Base-by-base conservation (phyloP, 1,284 basidiomycete species). In the Dichomitus squalens region DNA sequence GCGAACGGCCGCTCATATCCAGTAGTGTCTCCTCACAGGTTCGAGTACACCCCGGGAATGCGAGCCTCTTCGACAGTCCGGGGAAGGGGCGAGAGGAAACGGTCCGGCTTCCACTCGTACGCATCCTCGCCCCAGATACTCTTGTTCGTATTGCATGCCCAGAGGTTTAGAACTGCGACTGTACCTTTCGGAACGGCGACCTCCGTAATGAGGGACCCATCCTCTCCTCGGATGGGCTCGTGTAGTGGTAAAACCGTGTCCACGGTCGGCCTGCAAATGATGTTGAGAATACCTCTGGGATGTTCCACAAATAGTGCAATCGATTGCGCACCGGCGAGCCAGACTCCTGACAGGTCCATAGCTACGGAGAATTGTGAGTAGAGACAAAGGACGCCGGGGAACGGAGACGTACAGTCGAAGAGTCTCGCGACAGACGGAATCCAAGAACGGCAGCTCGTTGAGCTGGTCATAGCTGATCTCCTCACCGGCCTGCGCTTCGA, bases 81-180 rank as follows among this genome's bases (percentile, higher is more conserved):
- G 2, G 68, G 68, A 2, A 69, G 58, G 3, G 66, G 63, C 16
- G 61, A 47, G 7, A 73, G 60, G 70, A 70, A 72, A 0, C 72
- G 66, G 47, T 72, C 69, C 1, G 71, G 71, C 78, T 69, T 79
- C 73, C 81, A 86, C 53, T 82, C 78, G 25, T 63, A 57, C 7
- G 81, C 77, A 64, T 86, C 84, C 40, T 78, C 74, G 7, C 85
- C 84, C 84, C 85, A 87, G 4, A 85, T 68, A 2, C 73, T 68
- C 59, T 74, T 76, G 40, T 73, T 69, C 8, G 73, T 65, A 64
- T 87, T 85, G 49, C 83, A 64, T 0, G 73, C 69, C 4, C 75
- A 57, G 14, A 85, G 78, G 2, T 83, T 80, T 23, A 85, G 71
- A 11, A 78, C 53, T 0, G 84, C 58, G 0, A 68, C 63, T 51